A percentile compares a stretch with the other conserved stretches of the same genome.
Conservation (phyloP, 225 moss, liverwort and hornwort genomes). For the Bryoerythrophyllum caledonicum region DNA sequence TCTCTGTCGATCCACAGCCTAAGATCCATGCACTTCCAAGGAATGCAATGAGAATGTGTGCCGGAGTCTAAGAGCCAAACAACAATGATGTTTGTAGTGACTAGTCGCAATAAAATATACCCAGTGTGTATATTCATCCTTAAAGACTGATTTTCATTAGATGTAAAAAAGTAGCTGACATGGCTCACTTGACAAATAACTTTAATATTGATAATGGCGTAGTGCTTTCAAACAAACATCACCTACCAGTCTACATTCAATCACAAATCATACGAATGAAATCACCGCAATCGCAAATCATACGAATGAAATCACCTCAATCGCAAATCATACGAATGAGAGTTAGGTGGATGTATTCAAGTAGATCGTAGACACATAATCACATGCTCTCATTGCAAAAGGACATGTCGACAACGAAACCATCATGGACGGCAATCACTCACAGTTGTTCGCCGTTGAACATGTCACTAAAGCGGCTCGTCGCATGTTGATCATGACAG, state of each 20-base stretch:
- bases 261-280: too few species aligned
- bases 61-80: too few species aligned
- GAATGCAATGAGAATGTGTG: too few species aligned
- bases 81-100: too few species aligned
- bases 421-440: conserved; percentile 13
- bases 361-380: conserved; percentile 15
- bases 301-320: neutral
- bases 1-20: too few species aligned
- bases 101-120: too few species aligned
- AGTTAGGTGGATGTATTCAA: conserved; percentile 7
- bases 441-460: neutral
- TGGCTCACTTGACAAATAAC: too few species aligned
- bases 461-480: conserved; percentile 12
- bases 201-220: too few species aligned
- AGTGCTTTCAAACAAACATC: neutral
- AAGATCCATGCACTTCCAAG: too few species aligned
- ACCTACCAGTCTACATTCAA: conserved; percentile 1
- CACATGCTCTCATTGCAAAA: conserved; percentile 13
- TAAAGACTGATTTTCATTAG: too few species aligned
- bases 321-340: conserved; percentile 3
- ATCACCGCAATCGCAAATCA: neutral
- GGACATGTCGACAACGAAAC: conserved; percentile 17
- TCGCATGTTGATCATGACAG: conserved; percentile 1
- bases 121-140: too few species aligned
- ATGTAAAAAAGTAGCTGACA: too few species aligned